Evolutionary conservation across 2,329 filamentous ascomycete species (phyloP).

Genomic region (Berkeleyomyces rouxiae): DNA sequence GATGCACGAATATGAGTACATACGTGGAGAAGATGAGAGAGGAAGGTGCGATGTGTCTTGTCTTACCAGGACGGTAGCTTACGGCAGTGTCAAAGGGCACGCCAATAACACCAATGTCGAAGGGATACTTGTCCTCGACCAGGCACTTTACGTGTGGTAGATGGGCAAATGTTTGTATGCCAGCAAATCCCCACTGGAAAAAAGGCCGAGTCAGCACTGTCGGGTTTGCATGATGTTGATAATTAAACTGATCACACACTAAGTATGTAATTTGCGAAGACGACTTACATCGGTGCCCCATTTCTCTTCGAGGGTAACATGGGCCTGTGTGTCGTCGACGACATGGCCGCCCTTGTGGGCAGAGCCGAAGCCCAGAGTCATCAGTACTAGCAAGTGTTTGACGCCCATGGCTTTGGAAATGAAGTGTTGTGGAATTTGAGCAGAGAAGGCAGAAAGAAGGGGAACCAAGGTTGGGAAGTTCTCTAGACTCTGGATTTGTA

Average conservation of each 20-base stretch:
- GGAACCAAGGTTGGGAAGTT: neutral
- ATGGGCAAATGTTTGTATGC: conserved; percentile 61
- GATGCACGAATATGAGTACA: neutral
- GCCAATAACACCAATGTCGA: conserved; percentile 57
- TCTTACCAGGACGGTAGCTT: conserved; percentile 47
- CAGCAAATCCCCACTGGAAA: conserved; percentile 39
- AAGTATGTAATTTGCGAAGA: neutral
- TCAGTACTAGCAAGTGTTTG: conserved; percentile 1
- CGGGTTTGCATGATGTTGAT: neutral
- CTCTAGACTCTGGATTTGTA: neutral
- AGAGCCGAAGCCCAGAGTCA: neutral
- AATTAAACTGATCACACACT: neutral
- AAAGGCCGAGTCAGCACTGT: neutral
- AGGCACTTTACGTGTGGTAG: conserved; percentile 53
- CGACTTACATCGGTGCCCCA: conserved; percentile 13
- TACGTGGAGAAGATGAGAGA: neutral
- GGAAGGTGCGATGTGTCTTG: conserved; percentile 14
- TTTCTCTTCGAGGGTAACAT: conserved; percentile 9
- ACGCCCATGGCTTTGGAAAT: conserved; percentile 2
- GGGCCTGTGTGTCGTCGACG: neutral
- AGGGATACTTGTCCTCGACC: conserved; percentile 43
- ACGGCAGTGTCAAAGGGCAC: conserved; percentile 61
- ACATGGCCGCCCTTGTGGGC: conserved; percentile 5
- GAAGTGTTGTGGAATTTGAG: neutral
- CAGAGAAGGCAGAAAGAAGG: neutral